A percentile compares a stretch with the other conserved stretches of the same genome.
These are phyloP conservation scores for Penicillium psychrofluorescens DNA, from an alignment of 495 filamentous ascomycete species.

Conservation along the genomic window DNA sequence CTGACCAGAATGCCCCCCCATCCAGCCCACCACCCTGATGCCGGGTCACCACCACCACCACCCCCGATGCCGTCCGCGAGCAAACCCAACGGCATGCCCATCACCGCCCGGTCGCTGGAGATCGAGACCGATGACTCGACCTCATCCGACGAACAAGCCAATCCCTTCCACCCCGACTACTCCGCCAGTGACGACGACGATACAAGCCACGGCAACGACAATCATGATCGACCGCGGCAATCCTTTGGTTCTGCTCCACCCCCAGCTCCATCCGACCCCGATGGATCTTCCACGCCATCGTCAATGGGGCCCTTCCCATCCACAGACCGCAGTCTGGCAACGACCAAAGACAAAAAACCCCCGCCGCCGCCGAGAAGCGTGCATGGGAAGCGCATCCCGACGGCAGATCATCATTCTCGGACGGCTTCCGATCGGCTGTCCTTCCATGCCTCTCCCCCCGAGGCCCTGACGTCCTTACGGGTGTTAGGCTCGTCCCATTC, in stretches of 20 bases:
- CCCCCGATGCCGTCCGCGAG: background rate
- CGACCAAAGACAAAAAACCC: slow-evolving; percentile 30
- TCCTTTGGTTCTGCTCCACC: slow-evolving; percentile 20
- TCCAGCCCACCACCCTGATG: background rate
- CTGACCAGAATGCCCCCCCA: too few relatives aligned
- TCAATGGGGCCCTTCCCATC: slow-evolving; percentile 3
- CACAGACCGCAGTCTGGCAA: slow-evolving; percentile 7
- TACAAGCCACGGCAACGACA: background rate
- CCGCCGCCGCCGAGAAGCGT: slow-evolving; percentile 56
- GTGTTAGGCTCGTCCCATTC: slow-evolving; percentile 30
- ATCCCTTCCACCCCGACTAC: slow-evolving; percentile 25
- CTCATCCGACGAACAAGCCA: slow-evolving; percentile 21
- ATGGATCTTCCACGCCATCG: slow-evolving; percentile 10
- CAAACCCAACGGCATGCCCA: slow-evolving; percentile 10
- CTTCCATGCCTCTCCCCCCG: slow-evolving; percentile 18
- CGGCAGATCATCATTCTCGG: slow-evolving; percentile 17
- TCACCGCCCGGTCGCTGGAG: slow-evolving; percentile 12
- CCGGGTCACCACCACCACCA: background rate
- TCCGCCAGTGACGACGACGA: slow-evolving; percentile 20
- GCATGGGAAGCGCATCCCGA: slow-evolving; percentile 60
- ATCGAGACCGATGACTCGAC: slow-evolving; percentile 19
- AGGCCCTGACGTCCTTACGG: slow-evolving; percentile 11
- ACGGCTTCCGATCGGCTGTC: slow-evolving; percentile 21
- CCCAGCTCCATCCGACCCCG: slow-evolving; percentile 16
- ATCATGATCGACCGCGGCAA: slow-evolving; percentile 14